Base-by-base conservation (phyloP, 306 rosid genomes). In the Hippophae gyantsensis region DNA sequence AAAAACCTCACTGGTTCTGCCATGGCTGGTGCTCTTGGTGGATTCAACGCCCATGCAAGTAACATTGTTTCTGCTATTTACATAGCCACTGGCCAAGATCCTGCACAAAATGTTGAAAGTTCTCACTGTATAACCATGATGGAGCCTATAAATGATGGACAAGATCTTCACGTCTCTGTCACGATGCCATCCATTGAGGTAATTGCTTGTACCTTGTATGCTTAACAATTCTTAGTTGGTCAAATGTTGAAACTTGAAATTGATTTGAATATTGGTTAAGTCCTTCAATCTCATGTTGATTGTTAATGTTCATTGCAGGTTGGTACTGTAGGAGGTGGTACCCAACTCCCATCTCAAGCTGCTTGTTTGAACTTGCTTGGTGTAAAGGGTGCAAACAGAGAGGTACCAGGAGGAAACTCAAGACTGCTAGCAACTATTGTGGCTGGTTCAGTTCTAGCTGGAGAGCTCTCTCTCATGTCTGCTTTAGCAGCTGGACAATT, bases 261-360 rank as follows among this genome's bases (percentile, higher is more conserved):
- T 32, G 38, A 32, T 32, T 4, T 32, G 38, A 32, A 32, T 32
- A 2, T 32, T 32, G 38, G 38, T 32, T 2, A 32, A 18, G 10
- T 43, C 2, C 10, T 52, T 18, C 12, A 9, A 9, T 42, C 57
- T 64, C 48, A 66, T 25, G 9, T 27, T 44, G 63, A 7, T 50
- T 11, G 57, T 41, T 64, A 52, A 9, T 46, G 23, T 12, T 43
- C 58, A 13, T 56, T 25, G 55, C 75, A 86, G 97, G 97, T 92
- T 41, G 98, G 98, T 5, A 92, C 98, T 0, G 93, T 92, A 14
- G 98, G 98, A 64, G 98, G 98, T 42, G 98, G 98, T 6, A 92
- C 98, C n/a, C 95, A 92, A 46, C 85, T 92, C 0, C 92, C 96
- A 10, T 87, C 98, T 3, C 98, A 92, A 42, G 79, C 98, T 6